A percentile compares a stretch with the other conserved stretches of the same genome.
Evolutionary conservation across 2,329 filamentous ascomycete species (phyloP).

Genomic region (Emergomyces pasteurianus): DNA sequence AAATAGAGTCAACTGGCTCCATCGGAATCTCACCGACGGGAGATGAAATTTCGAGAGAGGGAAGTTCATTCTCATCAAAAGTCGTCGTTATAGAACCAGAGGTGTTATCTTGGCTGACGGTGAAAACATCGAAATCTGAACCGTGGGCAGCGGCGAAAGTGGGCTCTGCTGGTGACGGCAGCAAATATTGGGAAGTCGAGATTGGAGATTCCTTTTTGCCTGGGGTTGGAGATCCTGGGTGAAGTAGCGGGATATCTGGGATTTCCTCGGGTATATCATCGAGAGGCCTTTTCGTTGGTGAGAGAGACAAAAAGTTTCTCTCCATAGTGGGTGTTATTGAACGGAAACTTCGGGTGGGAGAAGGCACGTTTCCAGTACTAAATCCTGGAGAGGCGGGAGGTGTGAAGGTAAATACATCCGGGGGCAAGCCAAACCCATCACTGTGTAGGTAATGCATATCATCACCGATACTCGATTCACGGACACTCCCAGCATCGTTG

Average conservation of each 20-base stretch:
- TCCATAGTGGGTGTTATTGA: conserved; percentile 30
- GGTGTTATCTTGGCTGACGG: conserved; percentile 21
- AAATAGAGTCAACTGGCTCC: not conserved
- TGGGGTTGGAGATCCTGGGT: conserved; percentile 7
- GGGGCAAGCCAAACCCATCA: conserved; percentile 24
- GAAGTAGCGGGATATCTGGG: conserved; percentile 17
- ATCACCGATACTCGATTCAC: conserved; percentile 23
- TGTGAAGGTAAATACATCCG: conserved; percentile 35
- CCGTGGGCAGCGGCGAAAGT: conserved; percentile 23
- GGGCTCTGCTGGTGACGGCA: conserved; percentile 26
- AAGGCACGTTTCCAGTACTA: conserved; percentile 27
- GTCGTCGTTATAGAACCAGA: conserved; percentile 22
- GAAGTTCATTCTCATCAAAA: conserved; percentile 19
- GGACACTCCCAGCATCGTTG: conserved; percentile 29
- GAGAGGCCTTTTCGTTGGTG: conserved; percentile 20
- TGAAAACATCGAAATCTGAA: conserved; percentile 31
- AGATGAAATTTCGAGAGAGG: not conserved
- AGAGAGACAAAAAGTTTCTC: conserved; percentile 25
- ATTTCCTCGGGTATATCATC: conserved; percentile 22
- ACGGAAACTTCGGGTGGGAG: conserved; percentile 22
- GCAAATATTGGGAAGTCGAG: conserved; percentile 21
- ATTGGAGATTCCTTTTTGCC: conserved; percentile 5
- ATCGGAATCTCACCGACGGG: not conserved
- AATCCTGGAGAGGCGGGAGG: conserved; percentile 36
- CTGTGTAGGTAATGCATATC: conserved; percentile 20